Base-by-base conservation (phyloP, 371 early-diverging fungal genomes). In the Rhizomucor pusillus region DNA sequence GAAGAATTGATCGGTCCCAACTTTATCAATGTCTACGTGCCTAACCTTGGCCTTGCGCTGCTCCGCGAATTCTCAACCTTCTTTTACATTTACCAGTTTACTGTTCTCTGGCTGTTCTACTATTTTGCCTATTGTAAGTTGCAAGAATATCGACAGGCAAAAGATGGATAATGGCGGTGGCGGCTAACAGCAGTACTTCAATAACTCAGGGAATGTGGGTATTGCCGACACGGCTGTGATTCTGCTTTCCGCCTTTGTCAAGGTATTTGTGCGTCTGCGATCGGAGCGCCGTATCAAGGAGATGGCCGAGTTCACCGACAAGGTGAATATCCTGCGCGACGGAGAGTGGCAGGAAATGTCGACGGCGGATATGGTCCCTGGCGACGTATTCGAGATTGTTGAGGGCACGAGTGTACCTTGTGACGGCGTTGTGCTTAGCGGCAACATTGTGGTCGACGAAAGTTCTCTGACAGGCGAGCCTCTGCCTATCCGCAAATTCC, bases 21-120 rank as follows among this genome's bases (percentile, higher is more conserved):
- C 63, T 85, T 82, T 56, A 87, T 90, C 51, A 61, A 73, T 45
- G 87, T 87, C 24, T 65, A 74, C 14, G 81, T 89, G 37, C 83
- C 84, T 40, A 66, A 73, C 43, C 61, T 87, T 47, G 35, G 54
- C 24, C 52, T 61, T 51, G 89, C 85, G 4, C 45, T 87, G 22
- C 61, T 67, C 34, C 81, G 77, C 49, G 91, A 90, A 66, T 87
- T 89, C 55, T 63, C 80, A 5, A 77, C 82, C 10, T 82, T 88
- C 63, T 90, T 92, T 54, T 92, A 92, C 62, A 73, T 90, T 24
- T 92, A 90, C 58, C 91, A 92, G 64, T 69, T 88, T 39, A 80
- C 86, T 57, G 73, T 75, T 18, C 76, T 92, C 43, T 84, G 85
- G 84, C 75, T 88, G 10, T 90, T 87, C 63, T 86, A 85, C 67